Base-by-base conservation (phyloP, 2,329 filamentous ascomycete genomes). In the Alternaria brassicicola region DNA sequence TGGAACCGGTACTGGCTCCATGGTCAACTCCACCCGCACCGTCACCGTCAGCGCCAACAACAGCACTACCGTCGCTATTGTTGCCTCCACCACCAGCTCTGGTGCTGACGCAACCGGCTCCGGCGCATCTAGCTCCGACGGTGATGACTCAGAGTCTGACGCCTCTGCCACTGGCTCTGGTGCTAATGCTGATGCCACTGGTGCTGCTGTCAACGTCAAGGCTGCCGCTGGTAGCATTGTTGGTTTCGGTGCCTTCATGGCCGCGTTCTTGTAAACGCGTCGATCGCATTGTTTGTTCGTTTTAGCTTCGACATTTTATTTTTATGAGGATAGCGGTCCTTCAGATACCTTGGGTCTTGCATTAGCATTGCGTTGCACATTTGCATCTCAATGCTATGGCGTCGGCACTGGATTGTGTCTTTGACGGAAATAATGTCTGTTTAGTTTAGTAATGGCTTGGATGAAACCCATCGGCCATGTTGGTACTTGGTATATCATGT, bases 201-300 rank as follows among this genome's bases (percentile, higher is more conserved):
- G 67, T 50, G 72, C 71, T 57, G 71, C 70, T 35, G 66, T 70
- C 53, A 72, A 69, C 56, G 67, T 75, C 61, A 49, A 49, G 33
- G 33, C 47, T 38, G 31, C 47, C 31, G 72, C 72, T 31, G 74
- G 72, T 47, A 62, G 67, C 50, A 46, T 77, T 41, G 59, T 75
- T 38, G 75, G 75, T 55, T 68, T 74, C 46, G 75, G 73, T 70
- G 73, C 73, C 17, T 66, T 77, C 62, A 58, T 76, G 31, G 75
- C 73, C 57, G 72, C 70, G 38, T 74, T 77, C 69, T 73, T 77
- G 70, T 77, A 76, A 70, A 61, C 68, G 60, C 39, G 3, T 17
- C 4, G 15, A n/a, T 6, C 12, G 13, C 3, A 21, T 48, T 41
- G 17, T 26, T 47, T 19, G 35, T 21, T 49, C 26, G 6, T 23